Percentiles rank a stretch among this genome's conserved stretches.
These are phyloP conservation scores for Podaxis sp. DNA, from an alignment of 768 basidiomycete species.

Conservation along the genomic window DNA sequence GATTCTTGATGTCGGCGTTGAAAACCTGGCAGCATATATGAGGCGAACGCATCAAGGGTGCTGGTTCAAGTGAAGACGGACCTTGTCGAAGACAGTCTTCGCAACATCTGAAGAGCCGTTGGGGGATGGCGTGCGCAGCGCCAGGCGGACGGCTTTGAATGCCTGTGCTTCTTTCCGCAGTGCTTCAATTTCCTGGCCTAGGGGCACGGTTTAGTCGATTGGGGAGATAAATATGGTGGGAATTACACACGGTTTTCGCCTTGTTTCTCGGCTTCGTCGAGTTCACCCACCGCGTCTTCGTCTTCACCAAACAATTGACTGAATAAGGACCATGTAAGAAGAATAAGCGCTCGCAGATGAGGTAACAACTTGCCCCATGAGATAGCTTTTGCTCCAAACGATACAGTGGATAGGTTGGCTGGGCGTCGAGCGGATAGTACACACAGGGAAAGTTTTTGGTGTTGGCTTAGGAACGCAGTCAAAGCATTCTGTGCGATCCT, in stretches of 20 bases:
- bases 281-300: constrained; percentile 74
- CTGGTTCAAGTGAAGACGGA: constrained; percentile 23
- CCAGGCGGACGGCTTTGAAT: constrained; percentile 76
- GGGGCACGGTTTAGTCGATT: neutral
- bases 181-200: constrained; percentile 88
- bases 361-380: constrained; percentile 67
- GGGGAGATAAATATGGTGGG: neutral
- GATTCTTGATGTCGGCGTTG: constrained; percentile 79
- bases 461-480: constrained; percentile 93
- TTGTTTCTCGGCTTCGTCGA: constrained; percentile 89
- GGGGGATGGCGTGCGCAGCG: constrained; percentile 29
- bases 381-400: constrained; percentile 97
- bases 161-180: constrained; percentile 88
- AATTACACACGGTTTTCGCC: constrained; percentile 81
- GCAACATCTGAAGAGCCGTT: constrained; percentile 48
- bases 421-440: constrained; percentile 96
- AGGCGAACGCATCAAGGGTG: neutral
- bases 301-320: constrained; percentile 97
- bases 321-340: constrained; percentile 8
- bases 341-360: constrained; percentile 1
- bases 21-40: constrained; percentile 62
- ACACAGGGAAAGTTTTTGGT: constrained; percentile 94
- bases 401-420: constrained; percentile 98
- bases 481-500: constrained; percentile 93
- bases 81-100: constrained; percentile 81